phyloP scores from a whole-genome alignment of 495 filamentous ascomycete genomes.

The Penicillium cataractarum region DNA sequence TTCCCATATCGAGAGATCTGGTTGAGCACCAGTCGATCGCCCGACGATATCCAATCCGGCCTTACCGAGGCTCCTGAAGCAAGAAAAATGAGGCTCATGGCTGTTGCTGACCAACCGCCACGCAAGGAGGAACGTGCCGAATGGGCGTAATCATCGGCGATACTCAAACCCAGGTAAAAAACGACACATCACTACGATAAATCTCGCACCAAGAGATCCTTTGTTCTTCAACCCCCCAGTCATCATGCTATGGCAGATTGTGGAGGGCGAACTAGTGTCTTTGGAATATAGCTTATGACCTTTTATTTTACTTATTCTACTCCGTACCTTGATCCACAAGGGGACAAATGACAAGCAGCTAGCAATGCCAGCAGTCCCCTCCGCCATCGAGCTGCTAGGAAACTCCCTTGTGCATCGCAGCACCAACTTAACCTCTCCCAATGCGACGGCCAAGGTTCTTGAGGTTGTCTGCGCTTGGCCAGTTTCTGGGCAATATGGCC shows the following conservation, averaged over 20 bases:
- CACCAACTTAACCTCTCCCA: constrained; percentile 26
- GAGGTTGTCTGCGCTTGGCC: constrained; percentile 64
- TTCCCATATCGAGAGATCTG: constrained; percentile 6
- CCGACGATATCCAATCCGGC: constrained; percentile 7
- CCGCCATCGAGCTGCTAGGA: constrained; percentile 30
- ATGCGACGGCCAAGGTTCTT: constrained; percentile 29
- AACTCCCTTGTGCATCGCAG: constrained; percentile 34
- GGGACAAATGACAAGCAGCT: constrained; percentile 17
- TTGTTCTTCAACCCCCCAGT: background rate
- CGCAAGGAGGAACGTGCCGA: constrained; percentile 5
- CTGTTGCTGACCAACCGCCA: constrained; percentile 24
- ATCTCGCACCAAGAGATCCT: constrained; percentile 1
- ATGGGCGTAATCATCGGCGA: background rate
- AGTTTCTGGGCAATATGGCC: constrained; percentile 63
- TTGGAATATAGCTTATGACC: background rate
- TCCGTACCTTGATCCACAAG: background rate
- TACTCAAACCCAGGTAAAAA: constrained; percentile 6
- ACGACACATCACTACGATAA: background rate
- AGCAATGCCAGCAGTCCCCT: constrained; percentile 50
- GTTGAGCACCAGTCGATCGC: background rate
- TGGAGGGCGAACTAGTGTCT: background rate
- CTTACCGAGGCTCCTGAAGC: constrained; percentile 5
- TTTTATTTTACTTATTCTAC: constrained; percentile 11
- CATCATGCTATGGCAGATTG: constrained; percentile 1
- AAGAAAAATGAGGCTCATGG: constrained; percentile 19